Base-by-base conservation (phyloP, 805 yeast species). In the Starmerella cellae region DNA sequence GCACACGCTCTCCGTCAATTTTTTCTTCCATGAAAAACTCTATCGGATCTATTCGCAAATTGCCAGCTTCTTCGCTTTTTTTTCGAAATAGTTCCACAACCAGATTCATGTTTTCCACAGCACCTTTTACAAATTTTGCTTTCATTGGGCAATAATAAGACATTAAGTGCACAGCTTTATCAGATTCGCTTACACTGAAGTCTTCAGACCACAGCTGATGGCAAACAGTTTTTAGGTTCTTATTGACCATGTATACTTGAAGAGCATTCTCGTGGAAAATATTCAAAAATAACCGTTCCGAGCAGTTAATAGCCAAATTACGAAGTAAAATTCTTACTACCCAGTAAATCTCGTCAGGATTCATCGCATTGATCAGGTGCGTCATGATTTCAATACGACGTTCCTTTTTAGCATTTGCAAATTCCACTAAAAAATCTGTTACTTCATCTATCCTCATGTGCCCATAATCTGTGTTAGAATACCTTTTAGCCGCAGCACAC, bases 1-100 rank as follows among this genome's bases (percentile, higher is more conserved):
- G 77, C 52, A 83, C 75, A 50, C 98, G 63, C 59, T 88, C 96
- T 2, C 97, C 98, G 60, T 88, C 96, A 63, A 85, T 70, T 57
- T 88, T 88, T 57, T 88, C 96, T 55, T 88, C 97, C 9, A 88
- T 74, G 40, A 68, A 70, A 53, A 84, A 83, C 16, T 35, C 16
- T 6, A 9, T 9, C 14, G 11, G 9, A 6, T 8, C n/a, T 6
- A n/a, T 23, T 8, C 27, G 35, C 11, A 14, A 31, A 9, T 20
- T n/a, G 23, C 6, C 8, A 34, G 37, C 6, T n/a, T n/a, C n/a
- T n/a, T n/a, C n/a, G n/a, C n/a, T 6, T 16, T 8, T 13, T 5
- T 26, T 20, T 4, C 16, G 14, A 34, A 43, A 40, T 9, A 34
- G 20, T 1, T 32, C 21, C 2, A 61, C 59, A 55, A 81, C 63